Conservation (phyloP, 257 asterid species). For the Ilex aquifolium region DNA sequence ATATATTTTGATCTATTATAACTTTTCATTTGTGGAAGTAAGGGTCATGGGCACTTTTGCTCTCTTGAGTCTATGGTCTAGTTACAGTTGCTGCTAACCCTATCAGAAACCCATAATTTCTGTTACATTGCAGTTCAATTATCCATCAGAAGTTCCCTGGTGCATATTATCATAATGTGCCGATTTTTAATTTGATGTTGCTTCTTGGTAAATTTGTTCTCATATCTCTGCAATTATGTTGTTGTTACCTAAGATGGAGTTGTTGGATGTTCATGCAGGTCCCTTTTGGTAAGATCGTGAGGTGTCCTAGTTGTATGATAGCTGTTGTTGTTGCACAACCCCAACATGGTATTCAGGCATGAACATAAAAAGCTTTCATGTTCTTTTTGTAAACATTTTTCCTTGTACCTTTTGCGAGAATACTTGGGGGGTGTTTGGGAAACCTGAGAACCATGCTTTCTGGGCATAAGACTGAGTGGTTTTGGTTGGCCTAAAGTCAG, state of each 20-base stretch:
- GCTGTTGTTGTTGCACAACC: conserved; percentile 91
- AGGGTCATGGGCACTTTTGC: no score
- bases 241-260: conserved; percentile 4
- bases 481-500: no score
- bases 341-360: conserved; percentile 93
- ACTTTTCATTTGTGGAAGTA: background rate
- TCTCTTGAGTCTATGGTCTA: background rate
- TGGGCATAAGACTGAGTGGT: no score
- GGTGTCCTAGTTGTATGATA: conserved; percentile 84
- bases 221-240: conserved; percentile 9
- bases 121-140: no score
- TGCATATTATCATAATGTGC: no score
- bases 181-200: no score
- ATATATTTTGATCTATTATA: no score
- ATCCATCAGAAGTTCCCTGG: no score
- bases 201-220: no score
- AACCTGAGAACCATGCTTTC: background rate
- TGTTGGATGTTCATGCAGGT: conserved; percentile 42
- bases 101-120: no score
- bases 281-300: conserved; percentile 86
- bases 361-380: conserved; percentile 15
- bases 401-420: background rate
- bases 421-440: background rate
- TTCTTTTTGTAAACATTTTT: conserved; percentile 1
- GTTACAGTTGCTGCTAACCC: no score